Percentiles rank a stretch among this genome's conserved stretches.
These are phyloP conservation scores for Mucor mucedo DNA, from an alignment of 371 early-diverging fungal genomes.

Conservation along the genomic window DNA sequence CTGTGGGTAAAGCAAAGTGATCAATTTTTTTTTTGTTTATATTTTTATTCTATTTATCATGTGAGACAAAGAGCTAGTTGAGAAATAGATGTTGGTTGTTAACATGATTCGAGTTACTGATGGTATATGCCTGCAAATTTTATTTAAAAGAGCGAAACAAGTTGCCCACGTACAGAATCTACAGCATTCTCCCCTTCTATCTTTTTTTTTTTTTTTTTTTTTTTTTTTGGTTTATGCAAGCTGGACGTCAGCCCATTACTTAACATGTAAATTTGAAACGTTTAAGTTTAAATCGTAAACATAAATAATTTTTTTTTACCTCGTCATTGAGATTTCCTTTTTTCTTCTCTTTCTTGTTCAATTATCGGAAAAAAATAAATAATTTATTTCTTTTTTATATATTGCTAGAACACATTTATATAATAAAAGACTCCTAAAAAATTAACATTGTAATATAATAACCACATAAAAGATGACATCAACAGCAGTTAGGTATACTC, in stretches of 20 bases:
- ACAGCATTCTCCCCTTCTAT: background rate
- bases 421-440: conserved; percentile 1
- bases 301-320: conserved; percentile 2
- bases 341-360: conserved; percentile 3
- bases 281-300: conserved; percentile 14
- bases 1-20: conserved; percentile 2
- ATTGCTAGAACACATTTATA: conserved; percentile 1
- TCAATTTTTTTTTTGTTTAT: background rate
- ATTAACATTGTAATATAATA: background rate
- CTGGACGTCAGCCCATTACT: conserved; percentile 14
- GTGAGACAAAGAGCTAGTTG: background rate
- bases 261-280: conserved; percentile 16
- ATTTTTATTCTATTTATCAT: background rate
- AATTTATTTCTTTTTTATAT: conserved; percentile 4
- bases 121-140: too few species aligned
- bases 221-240: conserved; percentile 4
- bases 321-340: conserved; percentile 4
- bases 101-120: background rate
- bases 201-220: background rate
- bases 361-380: background rate
- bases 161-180: conserved; percentile 9
- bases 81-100: background rate
- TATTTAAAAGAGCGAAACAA: background rate
- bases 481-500: conserved; percentile 42
- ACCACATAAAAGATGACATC: conserved; percentile 27